Evolutionary conservation across 306 rosid genomes (phyloP).

Genomic region (Dalbergia cultrata): DNA sequence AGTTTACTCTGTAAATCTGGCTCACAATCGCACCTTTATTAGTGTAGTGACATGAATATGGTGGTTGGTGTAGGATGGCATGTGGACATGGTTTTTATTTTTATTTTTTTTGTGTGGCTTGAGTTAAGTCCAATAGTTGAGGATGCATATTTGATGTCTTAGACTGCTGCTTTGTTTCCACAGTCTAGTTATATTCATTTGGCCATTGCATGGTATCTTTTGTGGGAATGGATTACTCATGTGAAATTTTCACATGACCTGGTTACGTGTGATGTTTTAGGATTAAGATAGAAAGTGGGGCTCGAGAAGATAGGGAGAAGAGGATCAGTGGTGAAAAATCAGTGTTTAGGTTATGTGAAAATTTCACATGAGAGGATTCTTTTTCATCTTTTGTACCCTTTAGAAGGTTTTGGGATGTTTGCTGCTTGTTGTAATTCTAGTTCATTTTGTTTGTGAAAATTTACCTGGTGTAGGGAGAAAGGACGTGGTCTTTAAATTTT

Average conservation of each 20-base stretch:
- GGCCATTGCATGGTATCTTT: neutral
- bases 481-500: slow-evolving; percentile 25
- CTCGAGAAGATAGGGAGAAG: no score
- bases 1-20: no score
- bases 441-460: neutral
- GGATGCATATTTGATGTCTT: slow-evolving; percentile 12
- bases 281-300: no score
- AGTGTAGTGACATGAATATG: slow-evolving; percentile 1
- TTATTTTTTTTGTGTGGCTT: neutral
- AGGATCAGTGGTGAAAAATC: no score
- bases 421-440: neutral
- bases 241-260: no score
- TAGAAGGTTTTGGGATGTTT: slow-evolving; percentile 29
- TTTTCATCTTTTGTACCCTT: neutral
- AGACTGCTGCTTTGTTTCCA: neutral
- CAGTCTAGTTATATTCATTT: neutral
- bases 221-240: no score
- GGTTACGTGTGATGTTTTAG: no score
- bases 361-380: no score
- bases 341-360: no score
- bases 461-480: neutral
- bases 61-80: slow-evolving; percentile 30
- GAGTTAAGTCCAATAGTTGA: slow-evolving; percentile 9
- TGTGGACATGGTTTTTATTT: neutral
- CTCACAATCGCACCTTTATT: neutral